phyloP scores from a whole-genome alignment of 371 early-diverging fungal species.

The Syncephalastrum contaminatum region DNA sequence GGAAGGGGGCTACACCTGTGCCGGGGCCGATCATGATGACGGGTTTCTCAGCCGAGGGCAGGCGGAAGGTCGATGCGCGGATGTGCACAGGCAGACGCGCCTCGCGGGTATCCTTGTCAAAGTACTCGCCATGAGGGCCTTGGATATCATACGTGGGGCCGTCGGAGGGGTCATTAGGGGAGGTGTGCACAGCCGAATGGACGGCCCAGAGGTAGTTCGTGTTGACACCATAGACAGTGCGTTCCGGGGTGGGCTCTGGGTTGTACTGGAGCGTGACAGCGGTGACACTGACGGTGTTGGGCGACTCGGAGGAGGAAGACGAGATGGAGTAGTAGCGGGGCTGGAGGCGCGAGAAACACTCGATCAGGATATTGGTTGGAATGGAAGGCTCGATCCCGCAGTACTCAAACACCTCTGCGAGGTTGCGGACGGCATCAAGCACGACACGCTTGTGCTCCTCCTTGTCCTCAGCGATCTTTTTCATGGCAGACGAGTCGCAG shows the following conservation, averaged over 20 bases:
- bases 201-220: slow-evolving; percentile 67
- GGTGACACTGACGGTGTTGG: slow-evolving; percentile 73
- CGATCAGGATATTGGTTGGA: slow-evolving; percentile 67
- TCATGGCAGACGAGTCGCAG: slow-evolving; percentile 51
- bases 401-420: slow-evolving; percentile 56
- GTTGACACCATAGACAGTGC: slow-evolving; percentile 65
- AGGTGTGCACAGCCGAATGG: slow-evolving; percentile 22
- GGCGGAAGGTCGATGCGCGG: slow-evolving; percentile 77
- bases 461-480: slow-evolving; percentile 59
- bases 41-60: slow-evolving; percentile 77
- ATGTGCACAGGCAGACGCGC: slow-evolving; percentile 77
- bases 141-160: slow-evolving; percentile 24
- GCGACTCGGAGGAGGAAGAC: slow-evolving; percentile 69
- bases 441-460: slow-evolving; percentile 63
- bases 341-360: slow-evolving; percentile 75
- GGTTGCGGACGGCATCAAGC: slow-evolving; percentile 53
- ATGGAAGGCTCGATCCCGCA: slow-evolving; percentile 22
- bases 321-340: slow-evolving; percentile 94
- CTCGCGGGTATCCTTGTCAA: slow-evolving; percentile 14
- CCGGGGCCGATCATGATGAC: slow-evolving; percentile 96
- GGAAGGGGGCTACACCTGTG: slow-evolving; percentile 93
- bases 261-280: slow-evolving; percentile 84
- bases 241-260: slow-evolving; percentile 41
- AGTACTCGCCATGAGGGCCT: slow-evolving; percentile 36
- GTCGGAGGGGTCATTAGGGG: slow-evolving; percentile 19